Percentiles rank a stretch among this genome's conserved stretches.
Evolutionary conservation across 139 green algal genomes (phyloP).

Genomic region (Haematococcus lacustris): DNA sequence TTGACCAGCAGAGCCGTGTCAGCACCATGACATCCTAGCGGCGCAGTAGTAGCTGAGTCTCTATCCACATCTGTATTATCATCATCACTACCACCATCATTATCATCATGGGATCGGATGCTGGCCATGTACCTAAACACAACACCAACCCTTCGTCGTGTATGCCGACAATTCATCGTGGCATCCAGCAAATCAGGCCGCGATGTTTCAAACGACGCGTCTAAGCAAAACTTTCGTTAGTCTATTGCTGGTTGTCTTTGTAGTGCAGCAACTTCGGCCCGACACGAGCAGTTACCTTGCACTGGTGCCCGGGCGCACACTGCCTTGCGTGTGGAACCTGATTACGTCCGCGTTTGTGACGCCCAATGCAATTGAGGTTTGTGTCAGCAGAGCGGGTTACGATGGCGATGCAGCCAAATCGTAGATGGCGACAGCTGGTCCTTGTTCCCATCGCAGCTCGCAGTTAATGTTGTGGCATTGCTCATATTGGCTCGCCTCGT

Average conservation of each 20-base stretch:
- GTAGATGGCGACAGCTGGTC: background rate
- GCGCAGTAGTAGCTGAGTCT: no score
- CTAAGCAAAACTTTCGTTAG: constrained; percentile 37
- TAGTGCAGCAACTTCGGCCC: constrained; percentile 21
- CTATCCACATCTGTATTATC: no score
- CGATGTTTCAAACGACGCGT: constrained; percentile 23
- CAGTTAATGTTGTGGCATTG: constrained; percentile 44
- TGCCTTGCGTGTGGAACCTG: constrained; percentile 51
- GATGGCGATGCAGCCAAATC: background rate
- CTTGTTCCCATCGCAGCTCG: constrained; percentile 30
- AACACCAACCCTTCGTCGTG: no score
- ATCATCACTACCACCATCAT: no score
- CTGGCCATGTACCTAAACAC: no score
- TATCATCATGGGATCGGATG: no score
- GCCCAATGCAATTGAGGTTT: constrained; percentile 36
- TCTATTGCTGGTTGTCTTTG: constrained; percentile 26
- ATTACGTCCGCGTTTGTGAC: constrained; percentile 39
- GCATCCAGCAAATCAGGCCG: no score
- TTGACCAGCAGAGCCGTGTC: no score
- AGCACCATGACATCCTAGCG: no score
- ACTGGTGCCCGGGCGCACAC: constrained; percentile 46
- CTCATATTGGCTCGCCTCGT: constrained; percentile 66
- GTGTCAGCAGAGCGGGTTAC: background rate
- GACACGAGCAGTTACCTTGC: constrained; percentile 32
- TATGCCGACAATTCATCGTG: no score